Evolutionary conservation across 768 basidiomycete species (phyloP).

Genomic region (Coprinopsis strossmayeri): DNA sequence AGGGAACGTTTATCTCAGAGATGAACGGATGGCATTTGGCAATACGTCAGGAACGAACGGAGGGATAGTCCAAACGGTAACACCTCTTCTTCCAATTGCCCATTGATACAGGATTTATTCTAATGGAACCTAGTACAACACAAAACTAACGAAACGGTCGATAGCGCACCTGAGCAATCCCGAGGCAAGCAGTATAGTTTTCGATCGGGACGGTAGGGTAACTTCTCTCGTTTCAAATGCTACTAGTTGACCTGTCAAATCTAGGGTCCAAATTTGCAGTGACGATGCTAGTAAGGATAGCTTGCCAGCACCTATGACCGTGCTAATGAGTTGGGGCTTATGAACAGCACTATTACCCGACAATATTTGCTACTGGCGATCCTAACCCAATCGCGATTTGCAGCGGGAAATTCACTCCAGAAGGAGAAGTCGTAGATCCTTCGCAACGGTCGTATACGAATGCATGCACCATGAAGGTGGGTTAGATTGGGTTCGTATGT

Average conservation of each 20-base stretch:
- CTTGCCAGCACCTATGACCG: no score
- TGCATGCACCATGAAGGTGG: constrained; percentile 73
- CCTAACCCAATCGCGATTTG: constrained; percentile 65
- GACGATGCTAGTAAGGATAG: constrained; percentile 51
- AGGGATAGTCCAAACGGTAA: constrained; percentile 52
- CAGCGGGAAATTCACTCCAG: constrained; percentile 49
- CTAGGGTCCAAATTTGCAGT: constrained; percentile 61
- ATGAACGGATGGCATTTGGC: constrained; percentile 70
- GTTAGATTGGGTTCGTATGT: background rate
- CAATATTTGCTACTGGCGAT: constrained; percentile 63
- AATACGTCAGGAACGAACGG: constrained; percentile 35
- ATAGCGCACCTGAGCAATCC: constrained; percentile 43
- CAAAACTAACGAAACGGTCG: constrained; percentile 35
- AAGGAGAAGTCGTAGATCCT: constrained; percentile 41
- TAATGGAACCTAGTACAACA: constrained; percentile 28
- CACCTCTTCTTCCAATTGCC: constrained; percentile 11
- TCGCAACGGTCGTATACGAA: constrained; percentile 60
- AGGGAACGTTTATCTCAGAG: constrained; percentile 61
- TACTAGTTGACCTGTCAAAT: no score
- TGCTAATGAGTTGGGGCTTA: background rate
- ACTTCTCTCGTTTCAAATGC: no score
- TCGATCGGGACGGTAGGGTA: constrained; percentile 62
- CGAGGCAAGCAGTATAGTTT: constrained; percentile 61
- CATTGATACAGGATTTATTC: background rate
- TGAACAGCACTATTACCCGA: constrained; percentile 58